Evolutionary conservation across 129 eudicot genomes (phyloP), one percentile per base, ranked within the genome.

Genomic region (Cynara cardunculus): DNA sequence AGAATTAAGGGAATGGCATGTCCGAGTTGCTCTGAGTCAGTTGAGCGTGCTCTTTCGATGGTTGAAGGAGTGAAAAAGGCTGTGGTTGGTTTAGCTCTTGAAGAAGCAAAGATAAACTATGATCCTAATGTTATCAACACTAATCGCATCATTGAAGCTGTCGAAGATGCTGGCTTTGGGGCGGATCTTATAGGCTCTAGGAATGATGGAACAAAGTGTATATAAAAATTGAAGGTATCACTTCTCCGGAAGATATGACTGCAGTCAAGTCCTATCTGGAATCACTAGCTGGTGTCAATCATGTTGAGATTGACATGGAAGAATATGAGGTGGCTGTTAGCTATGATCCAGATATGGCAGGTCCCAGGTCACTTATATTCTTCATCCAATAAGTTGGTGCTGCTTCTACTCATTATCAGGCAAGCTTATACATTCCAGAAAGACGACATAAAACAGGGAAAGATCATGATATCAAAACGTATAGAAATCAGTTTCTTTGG

Each of bases 71-170:
- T 88, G 87, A n/a, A n/a, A n/a, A n/a, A n/a, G n/a, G n/a, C n/a
- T n/a, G n/a, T n/a, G n/a, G n/a, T n/a, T n/a, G n/a, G 87, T n/a
- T 83, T 88, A 77, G 89, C 92, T 39, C 86, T 85, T n/a, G 88
- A 88, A 81, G 86, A 86, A 81, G 92, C 89, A 27, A 84, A 86
- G 79, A 72, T 88, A 27, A 86, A 88, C 77, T 86, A 83, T 69
- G 87, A 88, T 78, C 89, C 92, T 6, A 83, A 73, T 16, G 25
- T 74, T 18, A 78, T 81, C 61, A 74, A 25, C 74, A 71, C 81
- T 49, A 49, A 81, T 62, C 77, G 69, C 61, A 78, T 88, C 24
- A 69, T 88, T 26, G 81, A 88, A 74, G 84, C 88, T 32, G 81
- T 88, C 1, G 89, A 88, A 74, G 88, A 88, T 75, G 69, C 84